Evolutionary conservation across 1,139 yeast species (phyloP).

Genomic region (Petasospora fabianii): DNA sequence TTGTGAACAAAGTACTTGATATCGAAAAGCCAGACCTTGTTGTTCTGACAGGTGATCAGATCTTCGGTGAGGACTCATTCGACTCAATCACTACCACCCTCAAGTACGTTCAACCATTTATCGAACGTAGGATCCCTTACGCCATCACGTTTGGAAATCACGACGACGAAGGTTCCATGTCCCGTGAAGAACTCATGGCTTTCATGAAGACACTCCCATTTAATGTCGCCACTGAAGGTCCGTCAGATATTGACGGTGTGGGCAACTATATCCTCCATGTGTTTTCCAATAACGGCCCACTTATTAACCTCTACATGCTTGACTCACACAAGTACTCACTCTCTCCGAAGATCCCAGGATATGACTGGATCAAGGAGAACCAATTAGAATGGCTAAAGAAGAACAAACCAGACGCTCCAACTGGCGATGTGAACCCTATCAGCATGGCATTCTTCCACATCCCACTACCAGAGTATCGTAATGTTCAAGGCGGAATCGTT

Average conservation of each 20-base stretch:
- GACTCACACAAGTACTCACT: conserved; percentile 78
- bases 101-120: conserved; percentile 68
- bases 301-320: conserved; percentile 61
- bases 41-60: conserved; percentile 86
- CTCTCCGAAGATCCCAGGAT: conserved; percentile 69
- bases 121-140: conserved; percentile 67
- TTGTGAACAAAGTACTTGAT: conserved; percentile 62
- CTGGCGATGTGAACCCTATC: conserved; percentile 35
- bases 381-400: conserved; percentile 61
- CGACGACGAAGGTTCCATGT: conserved; percentile 67
- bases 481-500: conserved; percentile 38
- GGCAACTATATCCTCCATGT: conserved; percentile 68
- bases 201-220: conserved; percentile 58
- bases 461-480: conserved; percentile 79
- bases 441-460: conserved; percentile 93
- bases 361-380: conserved; percentile 77
- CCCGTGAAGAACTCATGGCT: conserved; percentile 58
- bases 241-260: conserved; percentile 63
- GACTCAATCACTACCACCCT: conserved; percentile 76
- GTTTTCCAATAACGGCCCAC: conserved; percentile 28
- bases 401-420: conserved; percentile 39
- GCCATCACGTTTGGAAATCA: conserved; percentile 79
- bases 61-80: conserved; percentile 60
- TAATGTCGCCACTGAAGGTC: conserved; percentile 60
- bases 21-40: conserved; percentile 77